Evolutionary conservation across 2,329 filamentous ascomycete species (phyloP), one percentile per base, ranked within the genome.

Genomic region (Aureobasidium sp.): DNA sequence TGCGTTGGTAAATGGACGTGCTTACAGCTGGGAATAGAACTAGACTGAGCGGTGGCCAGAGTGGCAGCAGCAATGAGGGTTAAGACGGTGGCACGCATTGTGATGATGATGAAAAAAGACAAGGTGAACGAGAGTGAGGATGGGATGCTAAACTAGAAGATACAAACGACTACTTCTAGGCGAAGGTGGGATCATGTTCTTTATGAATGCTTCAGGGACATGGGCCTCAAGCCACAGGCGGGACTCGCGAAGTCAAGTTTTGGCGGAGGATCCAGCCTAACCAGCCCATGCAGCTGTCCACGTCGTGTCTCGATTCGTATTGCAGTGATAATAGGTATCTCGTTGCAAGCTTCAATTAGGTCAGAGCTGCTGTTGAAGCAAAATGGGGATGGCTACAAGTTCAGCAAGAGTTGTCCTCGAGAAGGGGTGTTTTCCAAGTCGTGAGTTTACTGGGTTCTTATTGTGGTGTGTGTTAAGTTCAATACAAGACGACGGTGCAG

Each of bases 1-100:
- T 0, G 5, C 11, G 12, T 14, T 15, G 3, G 15, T 5, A 31
- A 0, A 19, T 5, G 9, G 3, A n/a, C 11, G n/a, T 17, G 48
- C 57, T 33, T 14, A 60, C 58, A 61, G 19, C n/a, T 37, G 33
- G 58, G 58, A 27, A 61, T 29, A 29, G n/a, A 35, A 42, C 53
- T 42, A 12, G n/a, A 17, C 33, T 61, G 58, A 8, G 58, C 58
- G 12, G 58, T 27, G 4, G 39, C 58, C 29, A 61, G 14, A 44
- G 58, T 27, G 24, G 58, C 58, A 39, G 22, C 37, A 53, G 58
- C 48, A n/a, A 44, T 22, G 31, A 53, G 19, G 24, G 58, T 29
- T 19, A 61, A 24, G 19, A 31, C 11, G 15, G 35, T 29, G 22
- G 48, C 27, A 29, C 58, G 58, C 58, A 61, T 61, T 15, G 17